Base-by-base conservation (phyloP, 352 stramenopile genomes). In the Lagenidium giganteum region DNA sequence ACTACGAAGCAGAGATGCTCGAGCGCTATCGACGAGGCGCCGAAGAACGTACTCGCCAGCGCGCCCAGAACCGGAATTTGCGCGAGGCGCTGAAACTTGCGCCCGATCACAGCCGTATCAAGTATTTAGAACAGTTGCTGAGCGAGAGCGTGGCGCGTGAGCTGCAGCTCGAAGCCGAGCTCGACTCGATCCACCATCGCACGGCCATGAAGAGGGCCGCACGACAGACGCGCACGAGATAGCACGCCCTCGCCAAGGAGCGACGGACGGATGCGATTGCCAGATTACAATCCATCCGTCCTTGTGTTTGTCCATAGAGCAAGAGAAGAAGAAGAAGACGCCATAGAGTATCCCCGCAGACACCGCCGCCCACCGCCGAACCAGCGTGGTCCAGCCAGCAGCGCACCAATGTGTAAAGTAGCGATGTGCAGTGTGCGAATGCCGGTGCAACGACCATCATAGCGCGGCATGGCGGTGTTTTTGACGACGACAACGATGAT, bases 101-200 rank as follows among this genome's bases (percentile, higher is more conserved):
- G 5, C 78, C 81, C 1, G 79, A 91, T 42, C 73, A 89, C 55
- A 89, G 67, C 42, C 82, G 79, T 25, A 89, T 94, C 58, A 91
- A 91, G 66, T 94, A 91, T 42, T 48, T 94, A 37, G 79, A 94
- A 54, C 77, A 94, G 51, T 44, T 94, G 31, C 50, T 94, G 17
- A 85, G 69, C 22, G 79, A 94, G 42, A 92, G 79, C 42, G 67
- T 94, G 4, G 82, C 79, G 26, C 76, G 82, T 22, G 82, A 94
- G 54, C 53, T 94, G 35, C 79, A 92, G 47, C 63, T 94, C 4
- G 82, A 94, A 30, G 73, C 76, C 5, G 76, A 93, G 41, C 53
- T 93, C 20, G 71, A 85, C 50, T 84, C 74, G 17, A 44, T 87
- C 9, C 57, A 87, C 23, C 63, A 84, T 26, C 71, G 71, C 21